Conservation (phyloP, 768 basidiomycete genomes). For the Naganishia kalamii region DNA sequence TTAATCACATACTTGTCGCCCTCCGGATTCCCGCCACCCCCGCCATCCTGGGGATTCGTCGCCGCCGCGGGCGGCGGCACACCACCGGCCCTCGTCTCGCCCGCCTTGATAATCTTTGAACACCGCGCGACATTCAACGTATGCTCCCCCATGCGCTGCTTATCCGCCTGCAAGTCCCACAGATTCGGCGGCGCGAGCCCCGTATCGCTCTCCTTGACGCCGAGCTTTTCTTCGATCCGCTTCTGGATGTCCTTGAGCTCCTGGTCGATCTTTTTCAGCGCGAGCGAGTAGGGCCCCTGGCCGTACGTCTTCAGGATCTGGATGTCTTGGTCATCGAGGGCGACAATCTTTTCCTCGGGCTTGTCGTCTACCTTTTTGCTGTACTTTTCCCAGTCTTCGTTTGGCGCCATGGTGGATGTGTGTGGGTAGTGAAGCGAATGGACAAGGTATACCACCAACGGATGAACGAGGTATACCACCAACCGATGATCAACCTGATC, state of each 20-base stretch:
- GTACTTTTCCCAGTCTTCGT: slow-evolving; percentile 7
- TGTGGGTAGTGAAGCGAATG: not conserved
- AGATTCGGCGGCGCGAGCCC: slow-evolving; percentile 93
- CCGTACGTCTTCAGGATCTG: slow-evolving; percentile 98
- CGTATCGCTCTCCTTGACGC: slow-evolving; percentile 97
- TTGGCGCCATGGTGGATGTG: not conserved
- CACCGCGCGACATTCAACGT: slow-evolving; percentile 94
- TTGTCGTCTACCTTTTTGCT: slow-evolving; percentile 58
- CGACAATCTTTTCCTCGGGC: slow-evolving; percentile 88
- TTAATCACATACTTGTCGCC: slow-evolving; percentile 99
- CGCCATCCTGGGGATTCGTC: slow-evolving; percentile 82
- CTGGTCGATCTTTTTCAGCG: slow-evolving; percentile 77
- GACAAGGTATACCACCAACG: not conserved
- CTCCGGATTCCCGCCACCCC: slow-evolving; percentile 53
- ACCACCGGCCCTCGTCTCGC: slow-evolving; percentile 24
- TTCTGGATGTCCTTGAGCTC: slow-evolving; percentile 96
- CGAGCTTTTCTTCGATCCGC: slow-evolving; percentile 95
- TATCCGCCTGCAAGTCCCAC: slow-evolving; percentile 95
- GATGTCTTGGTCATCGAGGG: slow-evolving; percentile 94
- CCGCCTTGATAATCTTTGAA: slow-evolving; percentile 91
- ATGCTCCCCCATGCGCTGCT: slow-evolving; percentile 59
- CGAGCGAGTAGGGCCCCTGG: slow-evolving; percentile 90
- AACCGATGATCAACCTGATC: slow-evolving; percentile 2
- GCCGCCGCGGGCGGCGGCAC: slow-evolving; percentile 53
- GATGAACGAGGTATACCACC: not conserved